phyloP scores from a whole-genome alignment of 768 basidiomycete genomes.

The Russula virescens region DNA sequence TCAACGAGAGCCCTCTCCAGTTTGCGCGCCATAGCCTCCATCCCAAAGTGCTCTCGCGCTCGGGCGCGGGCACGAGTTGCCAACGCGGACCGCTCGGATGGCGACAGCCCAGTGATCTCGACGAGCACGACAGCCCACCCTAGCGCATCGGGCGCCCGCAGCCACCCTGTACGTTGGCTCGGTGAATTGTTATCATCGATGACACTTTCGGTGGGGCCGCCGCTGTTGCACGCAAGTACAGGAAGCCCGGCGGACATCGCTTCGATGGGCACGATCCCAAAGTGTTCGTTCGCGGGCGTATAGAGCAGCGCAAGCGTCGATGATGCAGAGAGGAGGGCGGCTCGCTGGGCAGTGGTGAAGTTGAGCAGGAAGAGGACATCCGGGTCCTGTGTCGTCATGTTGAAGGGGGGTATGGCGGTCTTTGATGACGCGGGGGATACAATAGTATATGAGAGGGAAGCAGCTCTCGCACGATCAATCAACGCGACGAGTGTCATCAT shows the following conservation, averaged over 20 bases:
- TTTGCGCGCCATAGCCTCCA: constrained; percentile 63
- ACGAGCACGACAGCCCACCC: constrained; percentile 67
- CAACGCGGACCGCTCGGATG: constrained; percentile 43
- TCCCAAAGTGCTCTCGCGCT: constrained; percentile 63
- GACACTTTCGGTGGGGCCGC: constrained; percentile 89
- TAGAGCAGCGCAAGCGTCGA: constrained; percentile 77
- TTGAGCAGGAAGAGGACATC: constrained; percentile 88
- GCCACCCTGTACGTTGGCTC: constrained; percentile 67
- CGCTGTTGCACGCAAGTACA: constrained; percentile 79
- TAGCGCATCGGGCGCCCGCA: constrained; percentile 53
- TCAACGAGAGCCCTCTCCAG: constrained; percentile 51
- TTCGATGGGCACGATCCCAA: constrained; percentile 94
- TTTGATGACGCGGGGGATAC: constrained; percentile 42
- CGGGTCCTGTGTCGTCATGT: constrained; percentile 37
- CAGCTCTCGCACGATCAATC: constrained; percentile 49
- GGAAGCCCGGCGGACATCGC: constrained; percentile 91
- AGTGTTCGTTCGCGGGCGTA: constrained; percentile 93
- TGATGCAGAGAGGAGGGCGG: constrained; percentile 63
- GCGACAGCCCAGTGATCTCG: constrained; percentile 48
- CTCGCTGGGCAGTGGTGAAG: constrained; percentile 79
- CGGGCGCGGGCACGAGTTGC: constrained; percentile 51
- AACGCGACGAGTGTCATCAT: constrained; percentile 59
- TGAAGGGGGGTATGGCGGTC: constrained; percentile 37
- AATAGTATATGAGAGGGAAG: constrained; percentile 54
- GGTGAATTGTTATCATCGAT: constrained; percentile 35